These are phyloP conservation scores for Tremella mesenterica DNA, from an alignment of 768 basidiomycete genomes.

Conservation along the genomic window DNA sequence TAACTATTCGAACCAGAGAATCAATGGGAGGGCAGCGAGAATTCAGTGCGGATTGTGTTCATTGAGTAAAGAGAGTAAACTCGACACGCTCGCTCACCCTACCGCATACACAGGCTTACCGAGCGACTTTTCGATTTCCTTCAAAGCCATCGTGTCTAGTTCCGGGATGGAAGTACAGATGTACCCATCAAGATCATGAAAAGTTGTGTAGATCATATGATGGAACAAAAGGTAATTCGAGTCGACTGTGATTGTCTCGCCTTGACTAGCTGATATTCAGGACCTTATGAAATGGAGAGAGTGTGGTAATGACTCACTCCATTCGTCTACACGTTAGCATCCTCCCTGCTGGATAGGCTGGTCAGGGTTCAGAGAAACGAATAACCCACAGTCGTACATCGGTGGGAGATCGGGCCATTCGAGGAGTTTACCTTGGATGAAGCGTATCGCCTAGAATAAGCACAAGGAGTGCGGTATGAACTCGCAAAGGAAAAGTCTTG, in stretches of 20 bases:
- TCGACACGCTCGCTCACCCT: too few relatives aligned
- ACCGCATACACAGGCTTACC: conserved; percentile 4
- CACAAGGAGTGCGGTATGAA: too few relatives aligned
- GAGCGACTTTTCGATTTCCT: not conserved
- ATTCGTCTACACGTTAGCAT: not conserved
- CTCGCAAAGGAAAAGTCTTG: not conserved
- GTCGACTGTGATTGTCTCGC: too few relatives aligned
- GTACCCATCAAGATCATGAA: not conserved
- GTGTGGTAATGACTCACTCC: not conserved
- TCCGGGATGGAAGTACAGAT: conserved; percentile 1
- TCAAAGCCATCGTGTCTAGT: not conserved
- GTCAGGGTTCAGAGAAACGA: too few relatives aligned
- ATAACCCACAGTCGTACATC: conserved; percentile 13
- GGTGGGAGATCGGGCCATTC: conserved; percentile 3
- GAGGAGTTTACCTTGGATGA: not conserved
- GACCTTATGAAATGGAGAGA: not conserved
- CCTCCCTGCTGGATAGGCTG: not conserved
- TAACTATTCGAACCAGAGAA: not conserved
- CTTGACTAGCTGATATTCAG: too few relatives aligned
- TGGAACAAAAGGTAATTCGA: too few relatives aligned
- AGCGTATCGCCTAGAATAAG: not conserved
- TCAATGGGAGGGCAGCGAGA: too few relatives aligned
- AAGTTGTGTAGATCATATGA: not conserved
- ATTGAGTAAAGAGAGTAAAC: too few relatives aligned
- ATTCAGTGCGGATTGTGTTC: too few relatives aligned